Conservation (phyloP, 2,329 filamentous ascomycete genomes). For the Hymenoscyphus linearis region DNA sequence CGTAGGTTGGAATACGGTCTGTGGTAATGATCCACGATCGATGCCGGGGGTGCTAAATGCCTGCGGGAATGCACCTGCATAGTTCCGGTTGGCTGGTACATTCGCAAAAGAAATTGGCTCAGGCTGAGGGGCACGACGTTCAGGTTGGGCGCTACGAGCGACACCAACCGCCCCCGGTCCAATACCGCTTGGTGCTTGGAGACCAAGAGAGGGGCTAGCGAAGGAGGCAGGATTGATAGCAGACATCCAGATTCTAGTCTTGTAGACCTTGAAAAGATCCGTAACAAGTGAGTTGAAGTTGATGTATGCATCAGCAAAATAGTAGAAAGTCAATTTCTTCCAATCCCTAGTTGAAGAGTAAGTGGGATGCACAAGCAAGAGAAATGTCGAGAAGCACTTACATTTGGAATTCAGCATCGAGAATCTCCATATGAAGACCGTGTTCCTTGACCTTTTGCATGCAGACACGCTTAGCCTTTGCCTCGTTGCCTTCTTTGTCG, state of each 20-base stretch:
- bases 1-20: conserved; percentile 35
- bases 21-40: conserved; percentile 35
- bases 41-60: conserved; percentile 37
- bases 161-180: conserved; percentile 61
- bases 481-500: conserved; percentile 96
- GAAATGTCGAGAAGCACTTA: conserved; percentile 44
- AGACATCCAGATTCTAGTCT: conserved; percentile 99
- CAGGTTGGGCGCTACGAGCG: conserved; percentile 35
- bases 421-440: conserved; percentile 93
- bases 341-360: conserved; percentile 64
- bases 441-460: conserved; percentile 96
- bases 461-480: conserved; percentile 93
- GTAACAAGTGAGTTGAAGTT: conserved; percentile 98
- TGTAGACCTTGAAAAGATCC: conserved; percentile 98
- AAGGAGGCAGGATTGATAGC: conserved; percentile 98
- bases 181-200: conserved; percentile 64
- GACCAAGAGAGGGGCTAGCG: conserved; percentile 67
- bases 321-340: conserved; percentile 99
- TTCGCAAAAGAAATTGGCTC: conserved; percentile 29
- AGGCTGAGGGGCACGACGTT: conserved; percentile 37
- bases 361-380: neutral
- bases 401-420: conserved; percentile 98
- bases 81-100: conserved; percentile 21
- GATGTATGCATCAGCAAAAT: conserved; percentile 96
- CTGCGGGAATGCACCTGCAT: conserved; percentile 40